Conservation (phyloP, 352 stramenopile species). For the Thraustochytrium sp. region DNA sequence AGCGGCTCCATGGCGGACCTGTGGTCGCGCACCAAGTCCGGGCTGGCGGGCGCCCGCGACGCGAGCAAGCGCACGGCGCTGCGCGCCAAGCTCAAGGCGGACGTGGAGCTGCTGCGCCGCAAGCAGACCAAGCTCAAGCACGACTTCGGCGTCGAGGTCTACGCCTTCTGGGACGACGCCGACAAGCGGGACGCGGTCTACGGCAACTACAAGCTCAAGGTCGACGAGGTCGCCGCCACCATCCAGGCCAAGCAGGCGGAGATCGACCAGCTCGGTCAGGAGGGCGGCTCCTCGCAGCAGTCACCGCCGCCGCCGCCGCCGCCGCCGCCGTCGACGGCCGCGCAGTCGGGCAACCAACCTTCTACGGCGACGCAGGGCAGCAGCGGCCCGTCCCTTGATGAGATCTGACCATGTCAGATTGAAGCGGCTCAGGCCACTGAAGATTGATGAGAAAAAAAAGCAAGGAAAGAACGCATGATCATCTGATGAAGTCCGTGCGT, state of each 20-base stretch:
- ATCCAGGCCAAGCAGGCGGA: constrained; percentile 33
- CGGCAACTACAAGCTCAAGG: constrained; percentile 25
- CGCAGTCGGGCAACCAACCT: too few relatives aligned
- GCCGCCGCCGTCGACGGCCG: background rate
- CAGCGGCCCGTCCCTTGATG: background rate
- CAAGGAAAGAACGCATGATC: background rate
- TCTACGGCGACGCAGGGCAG: too few relatives aligned
- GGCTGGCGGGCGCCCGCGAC: background rate
- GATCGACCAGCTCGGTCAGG: background rate
- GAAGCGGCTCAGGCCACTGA: too few relatives aligned
- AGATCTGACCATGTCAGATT: background rate
- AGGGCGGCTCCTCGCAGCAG: background rate
- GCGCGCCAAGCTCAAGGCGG: constrained; percentile 23
- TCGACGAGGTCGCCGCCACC: background rate
- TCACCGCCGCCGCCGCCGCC: background rate
- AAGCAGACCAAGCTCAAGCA: constrained; percentile 41
- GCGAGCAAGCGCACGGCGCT: background rate
- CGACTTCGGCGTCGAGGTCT: constrained; percentile 32
- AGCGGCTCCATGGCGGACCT: background rate
- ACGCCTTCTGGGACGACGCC: constrained; percentile 10
- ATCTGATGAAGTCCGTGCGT: too few relatives aligned
- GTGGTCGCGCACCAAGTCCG: constrained; percentile 18
- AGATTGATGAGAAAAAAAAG: background rate
- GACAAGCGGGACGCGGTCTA: constrained; percentile 22
- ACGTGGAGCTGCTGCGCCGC: constrained; percentile 11